Conservation (phyloP, 257 asterid genomes). For the Avicennia marina region DNA sequence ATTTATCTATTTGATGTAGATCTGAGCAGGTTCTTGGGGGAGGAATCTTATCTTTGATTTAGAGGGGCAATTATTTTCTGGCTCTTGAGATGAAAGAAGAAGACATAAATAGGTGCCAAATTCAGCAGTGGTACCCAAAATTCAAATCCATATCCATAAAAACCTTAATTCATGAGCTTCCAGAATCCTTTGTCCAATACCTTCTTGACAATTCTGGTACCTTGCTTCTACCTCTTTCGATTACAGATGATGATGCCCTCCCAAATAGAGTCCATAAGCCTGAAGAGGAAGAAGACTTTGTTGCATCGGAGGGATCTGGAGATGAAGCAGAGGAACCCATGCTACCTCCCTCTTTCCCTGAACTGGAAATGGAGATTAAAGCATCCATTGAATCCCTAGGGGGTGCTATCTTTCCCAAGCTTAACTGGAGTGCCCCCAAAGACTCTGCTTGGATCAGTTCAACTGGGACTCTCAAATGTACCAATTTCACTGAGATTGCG, state of each 20-base stretch:
- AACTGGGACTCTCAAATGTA: conserved; percentile 65
- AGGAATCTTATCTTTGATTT: no score
- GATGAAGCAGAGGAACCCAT: conserved; percentile 63
- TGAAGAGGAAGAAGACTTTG: conserved; percentile 67
- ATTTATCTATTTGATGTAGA: no score
- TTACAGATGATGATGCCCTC: conserved; percentile 56
- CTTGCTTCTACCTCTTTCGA: conserved; percentile 73
- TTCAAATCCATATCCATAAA: conserved; percentile 63
- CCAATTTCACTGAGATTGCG: conserved; percentile 66
- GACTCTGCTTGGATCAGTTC: conserved; percentile 90
- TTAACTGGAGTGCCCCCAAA: conserved; percentile 92
- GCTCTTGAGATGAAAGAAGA: conserved; percentile 50
- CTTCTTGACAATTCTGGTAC: conserved; percentile 67
- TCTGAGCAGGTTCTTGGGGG: no score
- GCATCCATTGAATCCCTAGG: conserved; percentile 73
- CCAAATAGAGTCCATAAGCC: conserved; percentile 74
- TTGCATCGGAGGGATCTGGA: conserved; percentile 49
- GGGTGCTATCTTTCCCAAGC: conserved; percentile 80
- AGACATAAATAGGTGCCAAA: conserved; percentile 79
- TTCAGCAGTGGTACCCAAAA: conserved; percentile 90
- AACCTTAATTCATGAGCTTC: conserved; percentile 64
- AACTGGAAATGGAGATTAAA: conserved; percentile 50
- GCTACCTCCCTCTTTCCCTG: conserved; percentile 72
- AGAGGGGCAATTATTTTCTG: conserved; percentile 3
- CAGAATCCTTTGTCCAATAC: conserved; percentile 62